Percentiles rank a stretch among this genome's conserved stretches.
phyloP scores from a whole-genome alignment of 257 asterid genomes.

The Rhazya stricta region DNA sequence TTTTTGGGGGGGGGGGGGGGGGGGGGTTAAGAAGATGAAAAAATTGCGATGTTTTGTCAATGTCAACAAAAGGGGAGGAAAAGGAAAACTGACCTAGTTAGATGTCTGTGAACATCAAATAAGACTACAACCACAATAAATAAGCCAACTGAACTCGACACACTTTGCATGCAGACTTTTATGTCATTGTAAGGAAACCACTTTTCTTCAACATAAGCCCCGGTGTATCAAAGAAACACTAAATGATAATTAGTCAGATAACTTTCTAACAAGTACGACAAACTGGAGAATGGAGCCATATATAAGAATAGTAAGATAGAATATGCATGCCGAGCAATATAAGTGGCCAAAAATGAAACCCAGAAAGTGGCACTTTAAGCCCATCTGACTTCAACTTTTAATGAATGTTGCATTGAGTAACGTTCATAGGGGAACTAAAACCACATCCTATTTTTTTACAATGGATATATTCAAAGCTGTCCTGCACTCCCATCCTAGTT shows the following conservation, averaged over 20 bases:
- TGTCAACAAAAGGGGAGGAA: background rate
- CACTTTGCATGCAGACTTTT: conserved; percentile 81
- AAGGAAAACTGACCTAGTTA: conserved; percentile 55
- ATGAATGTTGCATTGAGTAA: background rate
- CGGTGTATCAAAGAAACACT: conserved; percentile 99
- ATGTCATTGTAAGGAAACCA: conserved; percentile 76
- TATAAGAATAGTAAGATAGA: background rate
- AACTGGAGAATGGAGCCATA: background rate
- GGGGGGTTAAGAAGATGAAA: background rate
- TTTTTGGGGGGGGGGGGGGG: too few relatives aligned
- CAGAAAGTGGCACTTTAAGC: background rate
- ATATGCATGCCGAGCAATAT: background rate
- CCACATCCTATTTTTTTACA: background rate
- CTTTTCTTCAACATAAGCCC: conserved; percentile 91
- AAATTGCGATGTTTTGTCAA: background rate
- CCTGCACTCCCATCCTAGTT: background rate
- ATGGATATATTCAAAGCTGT: background rate
- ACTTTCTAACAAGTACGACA: conserved; percentile 2
- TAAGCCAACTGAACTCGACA: conserved; percentile 76
- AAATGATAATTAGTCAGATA: conserved; percentile 34
- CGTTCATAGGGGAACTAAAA: background rate
- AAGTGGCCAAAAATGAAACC: too few relatives aligned
- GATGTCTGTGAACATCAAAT: conserved; percentile 92
- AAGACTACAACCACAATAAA: conserved; percentile 79
- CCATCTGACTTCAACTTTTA: background rate